A percentile compares a stretch with the other conserved stretches of the same genome.
These are phyloP conservation scores for Ophiostoma novo-ulmi DNA, from an alignment of 2,329 filamentous ascomycete genomes.

Conservation along the genomic window DNA sequence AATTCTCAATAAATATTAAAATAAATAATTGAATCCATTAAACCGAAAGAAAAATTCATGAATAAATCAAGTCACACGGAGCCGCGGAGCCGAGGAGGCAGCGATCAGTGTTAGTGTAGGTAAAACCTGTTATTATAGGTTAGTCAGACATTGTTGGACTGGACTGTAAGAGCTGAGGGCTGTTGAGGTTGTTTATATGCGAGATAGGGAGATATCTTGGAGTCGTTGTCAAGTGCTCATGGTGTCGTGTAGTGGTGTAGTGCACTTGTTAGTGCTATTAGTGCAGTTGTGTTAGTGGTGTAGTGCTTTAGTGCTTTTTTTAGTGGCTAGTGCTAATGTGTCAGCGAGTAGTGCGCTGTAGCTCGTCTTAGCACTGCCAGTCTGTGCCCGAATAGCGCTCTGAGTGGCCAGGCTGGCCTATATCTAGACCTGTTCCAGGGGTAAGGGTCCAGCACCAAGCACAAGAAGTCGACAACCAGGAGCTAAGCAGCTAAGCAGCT, in stretches of 20 bases:
- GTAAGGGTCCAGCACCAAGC: background rate
- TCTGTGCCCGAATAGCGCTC: background rate
- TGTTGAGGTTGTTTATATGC: background rate
- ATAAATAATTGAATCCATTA: too few relatives aligned
- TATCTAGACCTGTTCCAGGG: background rate
- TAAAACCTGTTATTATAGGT: background rate
- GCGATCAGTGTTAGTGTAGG: background rate
- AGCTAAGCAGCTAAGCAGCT: background rate
- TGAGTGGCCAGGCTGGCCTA: background rate
- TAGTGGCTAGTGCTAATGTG: background rate
- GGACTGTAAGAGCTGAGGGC: background rate
- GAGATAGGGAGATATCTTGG: background rate
- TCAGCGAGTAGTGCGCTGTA: background rate
- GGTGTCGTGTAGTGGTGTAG: constrained; percentile 12
- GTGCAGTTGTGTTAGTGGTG: too few relatives aligned
- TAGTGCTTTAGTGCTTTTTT: too few relatives aligned
- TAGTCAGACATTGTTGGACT: background rate
- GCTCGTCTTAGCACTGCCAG: background rate
- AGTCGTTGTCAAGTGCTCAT: background rate
- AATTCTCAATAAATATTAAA: background rate
- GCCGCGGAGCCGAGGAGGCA: background rate
- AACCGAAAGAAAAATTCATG: too few relatives aligned
- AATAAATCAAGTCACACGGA: background rate
- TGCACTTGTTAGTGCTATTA: background rate
- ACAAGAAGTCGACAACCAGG: background rate